Evolutionary conservation across 129 eudicot genomes (phyloP).

Genomic region (Helianthus tuberosus): DNA sequence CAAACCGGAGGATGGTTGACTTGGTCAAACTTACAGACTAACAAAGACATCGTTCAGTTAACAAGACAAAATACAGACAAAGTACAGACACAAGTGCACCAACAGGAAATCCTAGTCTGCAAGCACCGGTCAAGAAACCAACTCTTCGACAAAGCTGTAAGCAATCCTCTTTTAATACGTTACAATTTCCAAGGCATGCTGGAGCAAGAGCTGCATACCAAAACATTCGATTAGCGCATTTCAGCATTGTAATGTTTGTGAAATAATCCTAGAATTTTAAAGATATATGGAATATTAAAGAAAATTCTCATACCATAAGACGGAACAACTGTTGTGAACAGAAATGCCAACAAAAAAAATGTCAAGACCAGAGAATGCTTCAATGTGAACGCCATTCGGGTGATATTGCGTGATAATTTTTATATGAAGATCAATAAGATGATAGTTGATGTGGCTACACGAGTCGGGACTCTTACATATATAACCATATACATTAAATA

Average conservation of each 20-base stretch:
- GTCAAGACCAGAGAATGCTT: background rate
- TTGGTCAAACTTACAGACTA: no score
- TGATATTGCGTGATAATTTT: background rate
- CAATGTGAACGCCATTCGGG: background rate
- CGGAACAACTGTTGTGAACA: conserved; percentile 11
- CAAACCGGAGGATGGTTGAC: no score
- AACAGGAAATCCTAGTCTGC: background rate
- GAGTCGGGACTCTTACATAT: no score
- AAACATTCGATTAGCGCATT: background rate
- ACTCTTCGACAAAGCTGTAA: background rate
- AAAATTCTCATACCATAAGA: conserved; percentile 4
- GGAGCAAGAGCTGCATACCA: conserved; percentile 3
- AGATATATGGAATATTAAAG: background rate
- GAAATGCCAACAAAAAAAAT: background rate
- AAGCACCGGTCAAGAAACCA: background rate
- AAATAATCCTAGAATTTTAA: no score
- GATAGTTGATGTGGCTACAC: background rate
- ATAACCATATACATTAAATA: no score
- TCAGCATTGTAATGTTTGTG: no score
- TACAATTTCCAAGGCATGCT: background rate
- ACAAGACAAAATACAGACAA: no score
- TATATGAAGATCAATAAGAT: background rate
- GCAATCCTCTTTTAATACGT: background rate
- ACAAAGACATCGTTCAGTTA: no score
- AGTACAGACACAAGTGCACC: no score